Percentiles rank a stretch among this genome's conserved stretches.
phyloP scores from a whole-genome alignment of 306 rosid species.

The Gastrolobium bilobum region DNA sequence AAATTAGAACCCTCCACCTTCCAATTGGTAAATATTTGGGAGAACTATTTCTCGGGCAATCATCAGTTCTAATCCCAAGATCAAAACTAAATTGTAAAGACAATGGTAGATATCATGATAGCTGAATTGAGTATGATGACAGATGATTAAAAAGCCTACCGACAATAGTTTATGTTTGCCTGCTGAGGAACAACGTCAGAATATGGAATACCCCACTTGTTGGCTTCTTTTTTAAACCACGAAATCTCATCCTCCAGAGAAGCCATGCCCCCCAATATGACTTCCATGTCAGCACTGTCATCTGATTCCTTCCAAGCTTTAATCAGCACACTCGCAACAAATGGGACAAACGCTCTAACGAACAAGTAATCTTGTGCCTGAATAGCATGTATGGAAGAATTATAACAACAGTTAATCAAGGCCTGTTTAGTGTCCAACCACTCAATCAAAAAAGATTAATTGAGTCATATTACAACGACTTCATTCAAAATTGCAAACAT shows the following conservation, averaged over 20 bases:
- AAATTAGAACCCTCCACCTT: neutral
- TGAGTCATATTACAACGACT: conserved; percentile 19
- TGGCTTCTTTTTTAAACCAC: conserved; percentile 82
- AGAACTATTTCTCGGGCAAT: neutral
- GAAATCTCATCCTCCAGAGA: conserved; percentile 71
- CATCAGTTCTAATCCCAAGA: neutral
- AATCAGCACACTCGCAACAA: conserved; percentile 66
- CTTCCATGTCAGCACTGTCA: conserved; percentile 65
- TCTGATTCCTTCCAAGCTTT: conserved; percentile 80
- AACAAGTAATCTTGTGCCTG: conserved; percentile 88
- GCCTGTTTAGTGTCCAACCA: neutral
- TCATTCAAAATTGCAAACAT: neutral
- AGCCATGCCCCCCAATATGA: conserved; percentile 68
- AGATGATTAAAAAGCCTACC: conserved; percentile 53
- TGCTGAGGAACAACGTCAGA: conserved; percentile 64
- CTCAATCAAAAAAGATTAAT: neutral
- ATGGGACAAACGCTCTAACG: conserved; percentile 74
- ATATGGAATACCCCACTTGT: conserved; percentile 64
- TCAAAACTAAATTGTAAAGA: neutral
- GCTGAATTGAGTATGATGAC: neutral
- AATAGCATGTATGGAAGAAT: conserved; percentile 5
- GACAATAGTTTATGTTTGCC: conserved; percentile 60
- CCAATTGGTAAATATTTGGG: neutral
- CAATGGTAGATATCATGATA: neutral
- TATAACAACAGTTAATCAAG: neutral